phyloP scores from a whole-genome alignment of 108 stramenopile species.

The Mediolabrus comicus region DNA sequence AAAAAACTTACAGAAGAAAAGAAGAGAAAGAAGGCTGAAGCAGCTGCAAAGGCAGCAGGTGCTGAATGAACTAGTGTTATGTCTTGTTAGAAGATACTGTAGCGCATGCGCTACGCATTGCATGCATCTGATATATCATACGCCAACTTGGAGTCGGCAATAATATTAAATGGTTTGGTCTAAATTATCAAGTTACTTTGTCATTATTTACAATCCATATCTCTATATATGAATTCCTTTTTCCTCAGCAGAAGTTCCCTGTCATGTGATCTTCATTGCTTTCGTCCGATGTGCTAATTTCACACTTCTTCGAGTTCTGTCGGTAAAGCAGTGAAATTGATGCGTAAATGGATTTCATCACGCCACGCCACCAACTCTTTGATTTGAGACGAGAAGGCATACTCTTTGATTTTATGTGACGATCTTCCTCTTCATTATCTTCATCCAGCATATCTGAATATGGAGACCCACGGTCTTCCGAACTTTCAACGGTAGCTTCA shows the following conservation, averaged over 20 bases:
- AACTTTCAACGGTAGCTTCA: neutral
- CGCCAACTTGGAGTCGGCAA: too few relatives aligned
- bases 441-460: slow-evolving; percentile 5
- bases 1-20: slow-evolving; percentile 58
- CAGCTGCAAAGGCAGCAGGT: neutral
- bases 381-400: slow-evolving; percentile 7
- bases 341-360: slow-evolving; percentile 1
- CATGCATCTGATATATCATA: too few relatives aligned
- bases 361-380: slow-evolving; percentile 3
- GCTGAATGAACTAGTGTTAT: neutral
- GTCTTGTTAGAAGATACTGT: too few relatives aligned
- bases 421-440: slow-evolving; percentile 3
- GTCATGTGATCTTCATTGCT: neutral
- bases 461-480: neutral
- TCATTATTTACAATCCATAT: too few relatives aligned
- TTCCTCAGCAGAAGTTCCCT: neutral
- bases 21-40: slow-evolving; percentile 38
- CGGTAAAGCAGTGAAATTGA: neutral
- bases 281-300: neutral
- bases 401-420: neutral
- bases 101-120: too few relatives aligned
- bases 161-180: too few relatives aligned
- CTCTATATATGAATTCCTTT: too few relatives aligned
- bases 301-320: neutral
- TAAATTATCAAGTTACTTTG: too few relatives aligned